Base-by-base conservation (phyloP, 2,329 filamentous ascomycete genomes). In the Fusarium oxysporum region DNA sequence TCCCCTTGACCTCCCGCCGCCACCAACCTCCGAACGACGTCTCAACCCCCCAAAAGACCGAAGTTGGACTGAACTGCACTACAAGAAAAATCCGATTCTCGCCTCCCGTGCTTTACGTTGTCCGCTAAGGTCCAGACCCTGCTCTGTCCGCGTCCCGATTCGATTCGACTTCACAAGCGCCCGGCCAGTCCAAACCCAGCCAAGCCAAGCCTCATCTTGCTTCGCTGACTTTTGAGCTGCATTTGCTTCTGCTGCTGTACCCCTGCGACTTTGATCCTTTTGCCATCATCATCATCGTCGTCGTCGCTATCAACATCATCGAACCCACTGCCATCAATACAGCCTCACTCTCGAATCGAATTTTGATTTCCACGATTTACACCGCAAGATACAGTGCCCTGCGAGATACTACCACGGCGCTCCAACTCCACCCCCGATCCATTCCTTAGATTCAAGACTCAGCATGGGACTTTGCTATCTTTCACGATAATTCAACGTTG, bases 401-500 rank as follows among this genome's bases (percentile, higher is more conserved):
- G 53, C 48, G 40, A 70, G 38, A 71, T 60, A 73, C 65, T 75
- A 61, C 70, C 68, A 75, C 75, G 65, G 70, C 72, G 62, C 64
- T 70, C 57, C 70, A 68, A 77, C 70, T 77, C 75, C 68, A 77
- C 70, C 62, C 60, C 55, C 68, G 66, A 62, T 72, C 65, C 62
- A 63, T 71, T 73, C 60, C 72, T 64, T 68, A 67, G 44, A 67
- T 60, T 74, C 51, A 67, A 76, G 75, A 74, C 75, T 74, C 75
- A 77, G 75, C 75, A 77, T 77, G 75, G 75, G 76, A 73, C 68
- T 77, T 77, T 77, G 75, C 66, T 76, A 72, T 60, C 64, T 56
- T 66, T 75, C 71, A 75, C 75, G 75, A 77, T 77, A 77, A 76
- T 68, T 81, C 79, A 74, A 74, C 65, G 64, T 74, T 66, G 71